Percentiles rank a stretch among this genome's conserved stretches.
phyloP scores from a whole-genome alignment of 306 rosid species.

The Casuarina glauca region DNA sequence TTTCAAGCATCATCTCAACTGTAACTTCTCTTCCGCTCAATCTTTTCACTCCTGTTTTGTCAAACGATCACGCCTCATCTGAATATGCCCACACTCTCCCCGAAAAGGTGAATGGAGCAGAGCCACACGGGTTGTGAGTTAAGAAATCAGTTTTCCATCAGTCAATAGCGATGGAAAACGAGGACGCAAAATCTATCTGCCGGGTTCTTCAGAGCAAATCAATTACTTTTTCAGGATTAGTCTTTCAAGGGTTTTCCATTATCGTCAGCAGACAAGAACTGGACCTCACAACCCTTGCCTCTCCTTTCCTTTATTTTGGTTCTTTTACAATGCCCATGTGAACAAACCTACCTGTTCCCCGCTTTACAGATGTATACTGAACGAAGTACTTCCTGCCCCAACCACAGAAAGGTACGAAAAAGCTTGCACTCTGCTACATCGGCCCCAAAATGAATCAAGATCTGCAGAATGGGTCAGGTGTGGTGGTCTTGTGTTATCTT shows the following conservation, averaged over 20 bases:
- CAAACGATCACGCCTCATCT: neutral
- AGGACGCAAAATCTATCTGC: too few relatives aligned
- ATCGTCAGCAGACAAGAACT: neutral
- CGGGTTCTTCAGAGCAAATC: neutral
- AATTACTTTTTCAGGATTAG: neutral
- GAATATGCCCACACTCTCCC: neutral
- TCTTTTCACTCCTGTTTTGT: neutral
- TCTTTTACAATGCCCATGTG: constrained; percentile 36
- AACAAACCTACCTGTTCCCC: neutral
- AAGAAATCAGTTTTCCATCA: neutral
- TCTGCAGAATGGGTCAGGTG: too few relatives aligned
- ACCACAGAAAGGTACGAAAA: too few relatives aligned
- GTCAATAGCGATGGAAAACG: neutral
- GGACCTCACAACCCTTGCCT: neutral
- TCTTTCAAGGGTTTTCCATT: neutral
- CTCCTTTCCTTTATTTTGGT: too few relatives aligned
- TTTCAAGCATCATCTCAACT: neutral
- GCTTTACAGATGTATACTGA: too few relatives aligned
- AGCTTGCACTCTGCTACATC: too few relatives aligned
- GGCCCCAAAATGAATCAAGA: too few relatives aligned
- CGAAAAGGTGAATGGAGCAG: too few relatives aligned
- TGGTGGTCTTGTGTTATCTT: too few relatives aligned
- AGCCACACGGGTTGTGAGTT: neutral
- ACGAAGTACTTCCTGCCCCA: too few relatives aligned
- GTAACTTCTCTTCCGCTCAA: neutral